Evolutionary conservation across 1,139 yeast genomes (phyloP), one percentile per base, ranked within the genome.

Genomic region (Yamadazyma dushanensis): DNA sequence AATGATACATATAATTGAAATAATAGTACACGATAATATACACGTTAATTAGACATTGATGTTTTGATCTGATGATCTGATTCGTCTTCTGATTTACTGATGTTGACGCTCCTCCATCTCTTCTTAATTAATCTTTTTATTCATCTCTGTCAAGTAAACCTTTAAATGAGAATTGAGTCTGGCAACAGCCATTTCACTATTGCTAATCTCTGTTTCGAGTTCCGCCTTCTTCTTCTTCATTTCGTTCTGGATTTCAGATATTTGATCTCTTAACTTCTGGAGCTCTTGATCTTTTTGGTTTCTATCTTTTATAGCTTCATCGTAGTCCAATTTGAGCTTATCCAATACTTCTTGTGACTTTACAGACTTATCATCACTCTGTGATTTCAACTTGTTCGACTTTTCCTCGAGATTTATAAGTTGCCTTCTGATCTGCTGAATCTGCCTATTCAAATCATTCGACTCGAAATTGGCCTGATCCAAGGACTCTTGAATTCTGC

Each of bases 341-440:
- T 63, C 57, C 51, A 80, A 63, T 39, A 67, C 70, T 31, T 61
- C 57, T 31, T 73, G 72, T 26, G 73, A 70, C 26, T 66, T 69
- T 11, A 56, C 54, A 21, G 70, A 66, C 47, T 73, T 75, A 35
- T 69, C 71, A 16, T 62, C 69, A 3, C 78, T 69, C 45, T 74
- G 81, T 11, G 65, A 66, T 29, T 69, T 63, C 9, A 78, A 61
- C 34, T 81, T 68, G 14, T 56, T 60, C 11, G 76, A 67, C 43
- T 82, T 80, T 29, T 80, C 86, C 37, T 71, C 72, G 22, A 72
- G 66, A 44, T 66, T 72, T 20, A 65, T 63, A 24, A 82, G 59
- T 51, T 81, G 85, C 38, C 81, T 64, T 36, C 70, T 62, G 17
- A 73, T 47, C 47, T 78, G 75, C 49, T 66, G 67, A 6, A 73